These are phyloP conservation scores for Saturnispora dispora DNA, from an alignment of 805 yeast species.

Conservation along the genomic window DNA sequence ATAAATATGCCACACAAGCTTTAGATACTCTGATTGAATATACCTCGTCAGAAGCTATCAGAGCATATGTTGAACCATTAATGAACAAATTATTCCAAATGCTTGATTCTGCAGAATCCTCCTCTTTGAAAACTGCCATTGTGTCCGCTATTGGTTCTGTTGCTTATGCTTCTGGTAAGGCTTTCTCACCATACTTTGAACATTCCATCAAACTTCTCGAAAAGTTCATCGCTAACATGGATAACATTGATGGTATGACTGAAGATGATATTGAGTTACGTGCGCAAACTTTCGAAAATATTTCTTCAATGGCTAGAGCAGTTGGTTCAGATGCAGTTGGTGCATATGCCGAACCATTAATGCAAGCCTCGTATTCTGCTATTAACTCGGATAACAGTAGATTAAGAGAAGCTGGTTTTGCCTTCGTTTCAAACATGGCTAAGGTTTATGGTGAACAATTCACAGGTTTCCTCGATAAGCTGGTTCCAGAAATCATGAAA, in stretches of 20 bases:
- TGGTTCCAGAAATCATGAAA: conserved; percentile 76
- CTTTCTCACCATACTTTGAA: conserved; percentile 78
- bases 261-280: conserved; percentile 88
- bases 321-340: conserved; percentile 88
- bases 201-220: conserved; percentile 73
- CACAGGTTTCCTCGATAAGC: conserved; percentile 70
- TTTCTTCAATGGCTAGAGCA: conserved; percentile 92
- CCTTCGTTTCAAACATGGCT: conserved; percentile 88
- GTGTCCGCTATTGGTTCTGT: conserved; percentile 97
- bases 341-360: conserved; percentile 77
- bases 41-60: conserved; percentile 79
- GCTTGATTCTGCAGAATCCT: conserved; percentile 66
- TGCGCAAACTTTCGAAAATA: conserved; percentile 86
- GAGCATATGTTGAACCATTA: conserved; percentile 72
- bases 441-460: conserved; percentile 89
- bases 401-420: conserved; percentile 90
- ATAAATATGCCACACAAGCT: conserved; percentile 85
- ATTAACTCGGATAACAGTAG: conserved; percentile 70
- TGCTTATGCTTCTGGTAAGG: conserved; percentile 88
- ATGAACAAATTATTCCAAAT: conserved; percentile 83
- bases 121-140: conserved; percentile 67
- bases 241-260: conserved; percentile 63
- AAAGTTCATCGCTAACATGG: conserved; percentile 63
- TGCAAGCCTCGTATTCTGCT: conserved; percentile 77
- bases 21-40: conserved; percentile 88